Percentiles rank a stretch among this genome's conserved stretches.
Evolutionary conservation across 208 protist species (phyloP).

Genomic region (Acanthamoeba healyi): DNA sequence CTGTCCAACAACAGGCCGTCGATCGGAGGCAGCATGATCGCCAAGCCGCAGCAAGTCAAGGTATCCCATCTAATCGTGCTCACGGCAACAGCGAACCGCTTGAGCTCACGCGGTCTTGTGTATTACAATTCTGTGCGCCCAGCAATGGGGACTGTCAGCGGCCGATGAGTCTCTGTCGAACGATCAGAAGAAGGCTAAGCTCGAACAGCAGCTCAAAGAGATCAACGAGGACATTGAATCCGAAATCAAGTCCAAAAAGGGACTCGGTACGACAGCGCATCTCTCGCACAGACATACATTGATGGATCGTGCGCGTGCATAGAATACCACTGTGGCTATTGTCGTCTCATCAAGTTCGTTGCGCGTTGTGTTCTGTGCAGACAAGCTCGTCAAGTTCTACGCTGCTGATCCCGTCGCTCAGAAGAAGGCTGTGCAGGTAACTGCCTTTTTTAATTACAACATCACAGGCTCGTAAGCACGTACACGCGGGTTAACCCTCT

Average conservation of each 20-base stretch:
- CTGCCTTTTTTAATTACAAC: not conserved
- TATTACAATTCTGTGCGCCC: not conserved
- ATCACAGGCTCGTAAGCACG: too few species aligned
- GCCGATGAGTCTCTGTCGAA: not conserved
- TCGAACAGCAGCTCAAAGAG: conserved; percentile 38
- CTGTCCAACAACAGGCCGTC: not conserved
- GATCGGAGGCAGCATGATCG: not conserved
- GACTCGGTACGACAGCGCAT: not conserved
- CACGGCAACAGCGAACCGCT: not conserved
- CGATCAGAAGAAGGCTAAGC: conserved; percentile 5
- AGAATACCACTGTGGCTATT: not conserved
- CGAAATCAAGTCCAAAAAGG: conserved; percentile 61
- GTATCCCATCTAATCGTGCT: not conserved
- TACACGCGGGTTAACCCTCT: too few species aligned
- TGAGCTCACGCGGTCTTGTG: too few species aligned
- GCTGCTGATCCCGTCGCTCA: not conserved
- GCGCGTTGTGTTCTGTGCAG: not conserved
- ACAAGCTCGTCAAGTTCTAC: conserved; percentile 70
- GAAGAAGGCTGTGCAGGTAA: conserved; percentile 35
- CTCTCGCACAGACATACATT: too few species aligned
- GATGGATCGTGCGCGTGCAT: too few species aligned
- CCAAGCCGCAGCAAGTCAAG: not conserved
- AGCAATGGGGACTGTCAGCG: conserved; percentile 6
- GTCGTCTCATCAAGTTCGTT: not conserved
- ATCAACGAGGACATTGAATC: conserved; percentile 36